phyloP scores from a whole-genome alignment of 2,329 filamentous ascomycete genomes.

The Trichoderma guizhouense region DNA sequence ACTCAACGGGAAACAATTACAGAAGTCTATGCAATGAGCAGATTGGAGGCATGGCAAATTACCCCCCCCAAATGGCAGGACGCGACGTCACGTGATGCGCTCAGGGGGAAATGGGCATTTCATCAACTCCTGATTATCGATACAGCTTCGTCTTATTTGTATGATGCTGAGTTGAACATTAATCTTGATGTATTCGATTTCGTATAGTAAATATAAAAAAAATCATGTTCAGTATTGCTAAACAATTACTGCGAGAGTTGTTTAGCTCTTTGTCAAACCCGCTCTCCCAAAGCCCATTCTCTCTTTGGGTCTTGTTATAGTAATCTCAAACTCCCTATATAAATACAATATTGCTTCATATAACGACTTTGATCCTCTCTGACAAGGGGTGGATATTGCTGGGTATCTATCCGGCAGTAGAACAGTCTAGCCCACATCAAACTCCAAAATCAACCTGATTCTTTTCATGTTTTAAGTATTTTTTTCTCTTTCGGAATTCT shows the following conservation, averaged over 20 bases:
- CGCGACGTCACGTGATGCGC: background rate
- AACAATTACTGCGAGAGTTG: background rate
- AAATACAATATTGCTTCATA: background rate
- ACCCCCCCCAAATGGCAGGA: background rate
- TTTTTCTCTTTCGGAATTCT: conserved; percentile 16
- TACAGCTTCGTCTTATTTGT: background rate
- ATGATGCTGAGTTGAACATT: too few relatives aligned
- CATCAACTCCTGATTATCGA: background rate
- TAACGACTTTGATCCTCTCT: background rate
- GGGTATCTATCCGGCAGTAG: background rate
- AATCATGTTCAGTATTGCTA: background rate
- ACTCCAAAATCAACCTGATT: background rate
- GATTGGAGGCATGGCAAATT: background rate
- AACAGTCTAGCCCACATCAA: background rate
- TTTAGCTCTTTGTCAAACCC: background rate
- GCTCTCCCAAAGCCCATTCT: background rate
- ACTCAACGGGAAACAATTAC: background rate
- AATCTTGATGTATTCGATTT: background rate
- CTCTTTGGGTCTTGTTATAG: background rate
- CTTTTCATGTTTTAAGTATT: background rate
- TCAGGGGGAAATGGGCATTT: conserved; percentile 5
- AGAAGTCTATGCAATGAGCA: background rate
- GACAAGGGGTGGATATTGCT: background rate
- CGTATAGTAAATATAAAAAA: background rate
- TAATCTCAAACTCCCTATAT: background rate